Base-by-base conservation (phyloP, 1,284 basidiomycete species). In the Cryptococcus sp. region DNA sequence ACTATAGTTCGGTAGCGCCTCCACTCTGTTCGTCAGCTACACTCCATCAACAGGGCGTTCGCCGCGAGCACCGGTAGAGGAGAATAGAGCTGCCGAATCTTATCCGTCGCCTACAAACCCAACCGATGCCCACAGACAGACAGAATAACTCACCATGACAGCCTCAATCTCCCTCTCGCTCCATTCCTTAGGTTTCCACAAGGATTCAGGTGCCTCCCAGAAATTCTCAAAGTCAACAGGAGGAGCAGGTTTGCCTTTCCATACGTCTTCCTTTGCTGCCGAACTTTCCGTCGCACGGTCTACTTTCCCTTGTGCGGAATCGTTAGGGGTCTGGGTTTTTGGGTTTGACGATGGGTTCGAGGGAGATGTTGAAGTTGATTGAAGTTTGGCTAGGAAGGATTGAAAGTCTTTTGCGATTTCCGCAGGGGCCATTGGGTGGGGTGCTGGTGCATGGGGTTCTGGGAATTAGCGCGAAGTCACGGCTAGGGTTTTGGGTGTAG, bases 151-250 rank as follows among this genome's bases (percentile, higher is more conserved):
- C 70, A 90, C 90, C 80, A 84, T 78, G 58, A 91, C 78, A 42
- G 87, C 83, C 46, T 89, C 84, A 53, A 91, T 85, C 78, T 92
- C 90, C 32, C 71, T 73, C 41, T 89, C 82, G 31, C 81, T 78
- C 37, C 90, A 76, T 45, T 80, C 76, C 56, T 78, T 79, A 19
- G 82, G 81, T 53, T 77, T 80, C 86, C 86, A 88, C 54, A 85
- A 78, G 56, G 81, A 79, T 42, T 78, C 66, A 1, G 90, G 90
- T 11, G 86, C 87, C 60, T 91, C 81, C 86, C 87, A 89, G 73
- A 86, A 89, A 62, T 90, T 79, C 36, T 76, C 74, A 75, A 79
- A 84, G 55, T 81, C 76, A 37, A 69, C 61, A 34, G 72, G 66
- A 65, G 77, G 63, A 51, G 65, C 55, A 50, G 51, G 34, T 18